Evolutionary conservation across 495 filamentous ascomycete species (phyloP).

Genomic region (Hamigera avellanea): DNA sequence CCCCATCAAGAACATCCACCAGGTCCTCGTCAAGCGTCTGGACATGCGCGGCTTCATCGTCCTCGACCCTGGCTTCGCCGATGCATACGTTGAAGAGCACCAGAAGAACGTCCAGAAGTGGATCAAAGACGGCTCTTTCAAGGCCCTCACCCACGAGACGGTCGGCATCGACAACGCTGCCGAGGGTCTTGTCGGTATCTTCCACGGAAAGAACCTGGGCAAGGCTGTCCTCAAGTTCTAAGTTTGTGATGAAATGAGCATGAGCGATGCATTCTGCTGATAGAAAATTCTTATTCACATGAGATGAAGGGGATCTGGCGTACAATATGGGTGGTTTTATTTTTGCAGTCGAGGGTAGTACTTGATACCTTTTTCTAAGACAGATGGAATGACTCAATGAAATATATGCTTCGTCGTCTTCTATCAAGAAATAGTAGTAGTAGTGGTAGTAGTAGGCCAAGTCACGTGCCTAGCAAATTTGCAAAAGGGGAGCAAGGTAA

Average conservation of each 20-base stretch:
- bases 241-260: conserved; percentile 2
- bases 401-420: too few relatives aligned
- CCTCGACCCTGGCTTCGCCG: conserved; percentile 50
- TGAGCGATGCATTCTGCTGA: neutral
- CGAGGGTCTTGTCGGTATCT: conserved; percentile 76
- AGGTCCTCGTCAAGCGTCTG: conserved; percentile 44
- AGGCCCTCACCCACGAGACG: conserved; percentile 56
- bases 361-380: too few relatives aligned
- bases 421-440: too few relatives aligned
- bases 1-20: conserved; percentile 52
- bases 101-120: conserved; percentile 74
- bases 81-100: conserved; percentile 61
- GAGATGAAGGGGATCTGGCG: too few relatives aligned
- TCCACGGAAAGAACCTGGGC: conserved; percentile 82
- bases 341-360: too few relatives aligned
- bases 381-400: too few relatives aligned
- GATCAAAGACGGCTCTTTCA: conserved; percentile 74
- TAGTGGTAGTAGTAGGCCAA: too few relatives aligned
- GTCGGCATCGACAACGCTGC: conserved; percentile 74
- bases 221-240: conserved; percentile 76
- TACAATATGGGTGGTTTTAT: too few relatives aligned
- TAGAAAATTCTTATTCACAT: too few relatives aligned
- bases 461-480: too few relatives aligned
- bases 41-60: conserved; percentile 74
- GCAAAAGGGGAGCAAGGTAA: too few relatives aligned